phyloP scores from a whole-genome alignment of 2,329 filamentous ascomycete species.

The Aspergillus costaricaensis region DNA sequence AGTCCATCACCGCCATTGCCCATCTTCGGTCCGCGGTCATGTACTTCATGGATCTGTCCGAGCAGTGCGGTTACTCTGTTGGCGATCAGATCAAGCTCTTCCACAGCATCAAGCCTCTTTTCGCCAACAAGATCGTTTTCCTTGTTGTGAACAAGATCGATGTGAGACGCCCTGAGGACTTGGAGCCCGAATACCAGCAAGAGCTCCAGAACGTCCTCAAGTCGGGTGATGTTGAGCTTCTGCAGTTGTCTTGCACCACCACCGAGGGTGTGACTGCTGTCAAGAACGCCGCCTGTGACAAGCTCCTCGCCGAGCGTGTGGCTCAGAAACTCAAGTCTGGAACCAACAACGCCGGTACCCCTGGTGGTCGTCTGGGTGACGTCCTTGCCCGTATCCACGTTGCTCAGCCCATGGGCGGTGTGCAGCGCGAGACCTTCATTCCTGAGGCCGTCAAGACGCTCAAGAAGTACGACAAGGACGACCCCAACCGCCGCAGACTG shows the following conservation, averaged over 20 bases:
- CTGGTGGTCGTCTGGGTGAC: slow-evolving; percentile 81
- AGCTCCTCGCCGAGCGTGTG: slow-evolving; percentile 87
- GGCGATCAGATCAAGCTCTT: slow-evolving; percentile 92
- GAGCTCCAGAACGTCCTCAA: slow-evolving; percentile 79
- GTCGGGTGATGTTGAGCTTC: slow-evolving; percentile 84
- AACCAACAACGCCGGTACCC: slow-evolving; percentile 73
- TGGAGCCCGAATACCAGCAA: slow-evolving; percentile 75
- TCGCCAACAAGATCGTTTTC: slow-evolving; percentile 96
- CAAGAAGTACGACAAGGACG: slow-evolving; percentile 87
- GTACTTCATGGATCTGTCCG: slow-evolving; percentile 97
- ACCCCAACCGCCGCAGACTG: slow-evolving; percentile 77
- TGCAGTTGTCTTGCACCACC: slow-evolving; percentile 93
- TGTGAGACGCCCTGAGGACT: slow-evolving; percentile 80
- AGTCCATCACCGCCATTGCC: slow-evolving; percentile 95
- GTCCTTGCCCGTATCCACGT: slow-evolving; percentile 95
- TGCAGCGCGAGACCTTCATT: slow-evolving; percentile 78
- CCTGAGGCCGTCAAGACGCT: slow-evolving; percentile 78
- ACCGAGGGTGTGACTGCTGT: slow-evolving; percentile 91
- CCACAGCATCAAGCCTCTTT: slow-evolving; percentile 93
- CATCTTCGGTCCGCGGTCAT: slow-evolving; percentile 93
- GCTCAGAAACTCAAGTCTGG: slow-evolving; percentile 92
- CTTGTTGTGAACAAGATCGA: slow-evolving; percentile 99
- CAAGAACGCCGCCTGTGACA: slow-evolving; percentile 92
- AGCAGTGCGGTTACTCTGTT: slow-evolving; percentile 95
- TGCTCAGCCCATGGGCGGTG: slow-evolving; percentile 83